A percentile compares a stretch with the other conserved stretches of the same genome.
phyloP scores from a whole-genome alignment of 352 stramenopile species.

The Phytophthora quininea region DNA sequence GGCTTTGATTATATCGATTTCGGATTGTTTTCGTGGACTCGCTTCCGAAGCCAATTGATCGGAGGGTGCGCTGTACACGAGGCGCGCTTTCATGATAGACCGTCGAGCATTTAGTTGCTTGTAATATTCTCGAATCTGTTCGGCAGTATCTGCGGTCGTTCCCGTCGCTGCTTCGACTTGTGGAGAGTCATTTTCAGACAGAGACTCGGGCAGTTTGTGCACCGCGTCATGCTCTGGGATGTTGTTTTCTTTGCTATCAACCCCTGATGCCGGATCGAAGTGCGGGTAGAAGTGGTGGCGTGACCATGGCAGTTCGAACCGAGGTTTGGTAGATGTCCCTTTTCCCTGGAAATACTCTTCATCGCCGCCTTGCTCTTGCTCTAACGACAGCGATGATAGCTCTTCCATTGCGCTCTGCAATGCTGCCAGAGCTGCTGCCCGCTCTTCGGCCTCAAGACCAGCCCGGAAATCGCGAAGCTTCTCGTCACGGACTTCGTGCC shows the following conservation, averaged over 20 bases:
- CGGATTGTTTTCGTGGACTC: constrained; percentile 16
- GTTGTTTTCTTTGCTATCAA: neutral
- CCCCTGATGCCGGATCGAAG: neutral
- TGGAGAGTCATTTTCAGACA: neutral
- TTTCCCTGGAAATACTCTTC: neutral
- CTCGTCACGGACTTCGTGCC: constrained; percentile 38
- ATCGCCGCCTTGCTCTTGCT: constrained; percentile 11
- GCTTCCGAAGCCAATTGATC: constrained; percentile 23
- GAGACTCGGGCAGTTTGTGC: neutral
- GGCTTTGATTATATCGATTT: neutral
- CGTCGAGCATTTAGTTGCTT: constrained; percentile 22
- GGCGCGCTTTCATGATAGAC: constrained; percentile 24
- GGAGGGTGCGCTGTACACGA: constrained; percentile 17
- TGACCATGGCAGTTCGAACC: constrained; percentile 16
- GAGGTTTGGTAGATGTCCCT: neutral
- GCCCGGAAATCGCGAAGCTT: constrained; percentile 31
- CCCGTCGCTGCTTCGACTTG: neutral
- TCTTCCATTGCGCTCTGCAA: constrained; percentile 27
- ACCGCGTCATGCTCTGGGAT: neutral
- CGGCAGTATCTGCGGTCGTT: constrained; percentile 9
- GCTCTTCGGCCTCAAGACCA: constrained; percentile 29
- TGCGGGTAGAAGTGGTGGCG: constrained; percentile 19
- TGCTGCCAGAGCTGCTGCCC: constrained; percentile 26
- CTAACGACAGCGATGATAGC: constrained; percentile 15
- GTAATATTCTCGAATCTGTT: constrained; percentile 35